Evolutionary conservation across 2,329 filamentous ascomycete genomes (phyloP).

Genomic region (Chalaropsis thielavioides): DNA sequence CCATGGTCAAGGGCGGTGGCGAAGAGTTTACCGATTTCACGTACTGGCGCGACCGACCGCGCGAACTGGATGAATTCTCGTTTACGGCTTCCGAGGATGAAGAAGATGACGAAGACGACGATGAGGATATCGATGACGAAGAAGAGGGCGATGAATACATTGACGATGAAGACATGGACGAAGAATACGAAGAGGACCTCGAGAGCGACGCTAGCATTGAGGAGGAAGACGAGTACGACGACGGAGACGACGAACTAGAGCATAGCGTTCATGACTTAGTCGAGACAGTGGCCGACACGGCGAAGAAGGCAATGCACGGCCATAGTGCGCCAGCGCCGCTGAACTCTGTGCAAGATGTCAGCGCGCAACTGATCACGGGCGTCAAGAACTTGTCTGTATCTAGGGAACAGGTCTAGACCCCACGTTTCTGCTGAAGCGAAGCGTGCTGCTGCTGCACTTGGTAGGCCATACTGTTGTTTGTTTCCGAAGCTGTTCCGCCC

Average conservation of each 20-base stretch:
- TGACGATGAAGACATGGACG: constrained; percentile 28
- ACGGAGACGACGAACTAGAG: constrained; percentile 22
- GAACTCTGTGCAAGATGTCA: constrained; percentile 15
- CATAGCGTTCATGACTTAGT: constrained; percentile 13
- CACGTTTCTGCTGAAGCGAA: neutral
- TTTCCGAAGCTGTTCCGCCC: neutral
- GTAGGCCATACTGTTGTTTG: neutral
- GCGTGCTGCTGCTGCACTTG: neutral
- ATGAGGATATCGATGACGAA: constrained; percentile 36
- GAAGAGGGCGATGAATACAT: constrained; percentile 37
- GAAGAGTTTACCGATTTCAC: constrained; percentile 96
- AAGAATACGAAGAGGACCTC: constrained; percentile 26
- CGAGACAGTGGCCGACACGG: constrained; percentile 10
- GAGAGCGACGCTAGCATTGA: constrained; percentile 27
- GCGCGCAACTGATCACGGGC: constrained; percentile 18
- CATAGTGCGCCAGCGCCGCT: neutral
- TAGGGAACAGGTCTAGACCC: constrained; percentile 4
- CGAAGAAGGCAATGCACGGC: constrained; percentile 11
- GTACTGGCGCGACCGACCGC: constrained; percentile 79
- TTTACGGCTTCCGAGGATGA: constrained; percentile 52
- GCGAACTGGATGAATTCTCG: constrained; percentile 79
- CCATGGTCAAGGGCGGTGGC: constrained; percentile 74
- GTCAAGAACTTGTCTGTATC: constrained; percentile 18
- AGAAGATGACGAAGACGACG: constrained; percentile 41
- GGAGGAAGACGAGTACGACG: constrained; percentile 29